Evolutionary conservation across 495 filamentous ascomycete genomes (phyloP), one percentile per base, ranked within the genome.

Genomic region (Penicillium bovifimosum): DNA sequence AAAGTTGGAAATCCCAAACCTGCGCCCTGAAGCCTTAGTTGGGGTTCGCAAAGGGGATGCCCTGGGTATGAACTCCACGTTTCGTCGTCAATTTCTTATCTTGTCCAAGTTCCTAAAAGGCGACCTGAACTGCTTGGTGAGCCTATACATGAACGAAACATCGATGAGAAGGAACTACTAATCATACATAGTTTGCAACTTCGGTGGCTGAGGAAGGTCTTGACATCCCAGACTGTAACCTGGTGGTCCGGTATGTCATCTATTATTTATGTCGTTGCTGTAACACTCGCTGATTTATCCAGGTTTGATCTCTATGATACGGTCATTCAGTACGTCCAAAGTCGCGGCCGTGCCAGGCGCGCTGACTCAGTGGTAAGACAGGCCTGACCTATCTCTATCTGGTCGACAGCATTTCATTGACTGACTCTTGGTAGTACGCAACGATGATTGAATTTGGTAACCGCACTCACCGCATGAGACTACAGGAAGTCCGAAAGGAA

Each of bases 251-350:
- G 72, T 77, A 56, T 20, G 43, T 28, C 26, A 14, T 7, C 9
- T 35, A 18, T 24, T 27, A 44, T 35, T 6, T 2, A 38, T 1
- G 2, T 13, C 17, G 2, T 8, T 11, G 14, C 14, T 29, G n/a
- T 17, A 10, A 5, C 36, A 2, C 11, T 9, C 18, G 20, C 47
- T 61, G 44, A 53, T 18, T n/a, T 0, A 13, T 0, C n/a, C 14
- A 75, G 86, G 17, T 98, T 96, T 61, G 86, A 96, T 65, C 77
- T 96, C n/a, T 96, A 91, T 66, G 66, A 80, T 9, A 96, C 93
- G 0, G 74, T 96, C 65, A 97, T 98, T 50, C 90, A 95, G 63
- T 97, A 96, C 66, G 86, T 98, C 14, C 93, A 98, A 65, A 96
- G 91, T 16, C 80, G 91, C 32, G 93, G 93, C n/a, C 79, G 93